Evolutionary conservation across 257 asterid genomes (phyloP), one percentile per base, ranked within the genome.

Genomic region (Phtheirospermum japonicum): DNA sequence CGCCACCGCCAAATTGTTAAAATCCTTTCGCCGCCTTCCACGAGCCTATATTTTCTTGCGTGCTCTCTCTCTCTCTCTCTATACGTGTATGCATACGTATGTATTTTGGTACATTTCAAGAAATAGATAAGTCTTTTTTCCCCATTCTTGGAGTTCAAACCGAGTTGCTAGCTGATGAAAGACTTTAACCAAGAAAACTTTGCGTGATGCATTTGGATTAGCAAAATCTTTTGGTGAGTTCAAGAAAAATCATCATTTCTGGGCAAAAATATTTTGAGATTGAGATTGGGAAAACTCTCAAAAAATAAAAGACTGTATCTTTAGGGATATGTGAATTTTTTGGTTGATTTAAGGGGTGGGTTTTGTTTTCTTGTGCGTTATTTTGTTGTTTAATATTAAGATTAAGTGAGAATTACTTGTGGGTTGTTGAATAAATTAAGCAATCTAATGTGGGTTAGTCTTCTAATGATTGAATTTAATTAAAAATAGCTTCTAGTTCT

Each of bases 391-490:
- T 63, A 39, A 13, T 36, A 32, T 64, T 49, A 13, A 48, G 74
- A 69, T 73, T 61, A 28, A 46, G 40, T 66, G 59, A 55, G 71
- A 32, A 69, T 53, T 54, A 74, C 76, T 63, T 68, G 72, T 58
- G 79, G 61, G 71, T 71, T 77, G 69, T 69, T 80, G 72, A 76
- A 76, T 73, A 58, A 70, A 65, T 78, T 77, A 66, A 50, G 70
- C 61, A 75, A 71, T 74, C 75, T 79, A 75, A 76, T 64, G 75
- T 74, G 86, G 89, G 69, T 71, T 80, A 73, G 59, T 67, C 74
- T 73, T 65, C 87, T 78, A 80, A 89, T 84, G 85, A 89, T 86
- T 86, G 84, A 49, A 33, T 74, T 74, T 82, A 73, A 52, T 60
- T 65, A 6, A 55, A 58, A 46, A 70, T 80, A 72, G 73, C 60